Conservation (phyloP, 106 monocot species). For the Vanilla planifolia region DNA sequence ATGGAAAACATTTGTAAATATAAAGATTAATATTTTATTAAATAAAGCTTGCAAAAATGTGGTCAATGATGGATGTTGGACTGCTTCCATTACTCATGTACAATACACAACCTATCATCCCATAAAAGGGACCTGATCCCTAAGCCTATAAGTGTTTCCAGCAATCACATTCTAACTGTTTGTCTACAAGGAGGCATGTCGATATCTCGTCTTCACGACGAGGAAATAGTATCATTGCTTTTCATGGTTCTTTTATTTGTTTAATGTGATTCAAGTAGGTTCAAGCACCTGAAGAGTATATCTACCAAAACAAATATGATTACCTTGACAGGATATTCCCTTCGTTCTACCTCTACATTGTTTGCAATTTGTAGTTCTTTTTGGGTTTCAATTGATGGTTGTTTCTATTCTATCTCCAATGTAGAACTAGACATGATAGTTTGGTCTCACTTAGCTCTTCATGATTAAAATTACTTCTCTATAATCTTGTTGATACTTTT, state of each 20-base stretch:
- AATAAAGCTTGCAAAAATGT: no score
- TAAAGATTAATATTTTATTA: no score
- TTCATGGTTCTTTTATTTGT: slow-evolving; percentile 2
- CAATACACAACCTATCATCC: no score
- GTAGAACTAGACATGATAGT: no score
- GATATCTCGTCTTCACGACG: slow-evolving; percentile 4
- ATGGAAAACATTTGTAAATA: no score
- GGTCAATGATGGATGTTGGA: no score
- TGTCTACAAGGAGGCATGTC: background rate
- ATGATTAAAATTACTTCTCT: no score
- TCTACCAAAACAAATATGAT: slow-evolving; percentile 15
- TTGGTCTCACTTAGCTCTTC: no score
- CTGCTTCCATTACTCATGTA: no score
- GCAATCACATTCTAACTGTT: slow-evolving; percentile 1
- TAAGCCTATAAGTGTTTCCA: slow-evolving; percentile 4
- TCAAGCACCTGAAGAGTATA: slow-evolving; percentile 13
- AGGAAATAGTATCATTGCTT: slow-evolving; percentile 3
- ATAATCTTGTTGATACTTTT: no score
- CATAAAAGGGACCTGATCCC: no score
- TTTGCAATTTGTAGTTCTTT: slow-evolving; percentile 12
- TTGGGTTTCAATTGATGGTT: slow-evolving; percentile 11
- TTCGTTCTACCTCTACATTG: slow-evolving; percentile 19
- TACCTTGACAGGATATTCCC: slow-evolving; percentile 18
- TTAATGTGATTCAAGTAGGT: slow-evolving; percentile 11
- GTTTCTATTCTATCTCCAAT: no score